These are phyloP conservation scores for Lepiota brunneoincarnata DNA, from an alignment of 768 basidiomycete species.

Conservation along the genomic window DNA sequence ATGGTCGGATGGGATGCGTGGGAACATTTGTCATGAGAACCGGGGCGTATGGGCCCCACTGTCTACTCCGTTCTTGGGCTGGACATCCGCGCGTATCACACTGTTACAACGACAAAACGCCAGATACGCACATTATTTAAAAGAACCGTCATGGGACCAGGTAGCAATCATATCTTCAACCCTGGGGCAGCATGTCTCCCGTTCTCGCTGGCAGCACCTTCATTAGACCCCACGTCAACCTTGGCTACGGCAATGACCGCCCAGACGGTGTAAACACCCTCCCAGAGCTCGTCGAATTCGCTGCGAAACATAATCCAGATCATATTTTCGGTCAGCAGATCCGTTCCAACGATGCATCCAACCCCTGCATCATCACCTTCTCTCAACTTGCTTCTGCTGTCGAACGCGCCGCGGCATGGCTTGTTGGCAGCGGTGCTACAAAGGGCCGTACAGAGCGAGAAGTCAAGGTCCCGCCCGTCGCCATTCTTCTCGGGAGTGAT, in stretches of 20 bases:
- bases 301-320: constrained; percentile 29
- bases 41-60: not conserved
- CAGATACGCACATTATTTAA: not conserved
- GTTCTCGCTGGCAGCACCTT: constrained; percentile 21
- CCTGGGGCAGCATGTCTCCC: not conserved
- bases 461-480: constrained; percentile 28
- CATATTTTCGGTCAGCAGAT: constrained; percentile 34
- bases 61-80: not conserved
- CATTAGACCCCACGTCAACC: constrained; percentile 33
- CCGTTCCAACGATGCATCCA: constrained; percentile 18
- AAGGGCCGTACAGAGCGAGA: constrained; percentile 22
- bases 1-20: not conserved
- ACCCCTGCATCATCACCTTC: constrained; percentile 29
- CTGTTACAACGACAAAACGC: not conserved
- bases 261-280: constrained; percentile 29
- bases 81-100: not conserved
- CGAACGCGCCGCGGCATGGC: constrained; percentile 32
- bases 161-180: not conserved
- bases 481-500: constrained; percentile 35
- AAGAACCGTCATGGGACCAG: not conserved
- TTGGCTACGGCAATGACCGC: constrained; percentile 26
- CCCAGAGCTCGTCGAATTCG: constrained; percentile 36
- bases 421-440: constrained; percentile 25
- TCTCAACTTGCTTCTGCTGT: constrained; percentile 29
- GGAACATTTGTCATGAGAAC: not conserved